Conservation (phyloP, 2,329 filamentous ascomycete species). For the Epichloe gansuensis region DNA sequence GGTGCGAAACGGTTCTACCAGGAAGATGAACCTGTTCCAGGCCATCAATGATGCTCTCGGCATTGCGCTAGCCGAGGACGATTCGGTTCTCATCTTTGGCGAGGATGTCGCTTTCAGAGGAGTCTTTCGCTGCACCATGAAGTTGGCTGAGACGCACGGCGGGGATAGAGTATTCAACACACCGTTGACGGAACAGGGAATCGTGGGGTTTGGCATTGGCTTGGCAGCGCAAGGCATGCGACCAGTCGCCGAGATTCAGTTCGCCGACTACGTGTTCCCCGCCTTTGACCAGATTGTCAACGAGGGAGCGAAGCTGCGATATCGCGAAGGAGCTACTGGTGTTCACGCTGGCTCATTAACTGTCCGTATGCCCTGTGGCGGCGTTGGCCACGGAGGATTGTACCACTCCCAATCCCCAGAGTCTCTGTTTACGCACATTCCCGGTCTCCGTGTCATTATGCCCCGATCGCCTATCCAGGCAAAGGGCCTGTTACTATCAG, state of each 20-base stretch:
- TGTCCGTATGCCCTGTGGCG: constrained; percentile 80
- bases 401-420: constrained; percentile 88
- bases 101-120: constrained; percentile 96
- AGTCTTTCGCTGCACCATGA: constrained; percentile 90
- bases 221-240: constrained; percentile 83
- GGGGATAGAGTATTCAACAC: constrained; percentile 91
- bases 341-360: constrained; percentile 64
- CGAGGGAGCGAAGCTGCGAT: constrained; percentile 80
- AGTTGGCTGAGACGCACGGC: constrained; percentile 77
- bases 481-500: constrained; percentile 69
- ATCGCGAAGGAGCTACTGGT: constrained; percentile 49
- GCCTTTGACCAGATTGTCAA: constrained; percentile 93
- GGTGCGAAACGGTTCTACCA: constrained; percentile 56
- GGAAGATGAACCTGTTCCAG: constrained; percentile 87
- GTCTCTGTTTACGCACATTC: constrained; percentile 75
- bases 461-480: constrained; percentile 78
- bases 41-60: constrained; percentile 83
- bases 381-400: constrained; percentile 76
- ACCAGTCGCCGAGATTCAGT: constrained; percentile 88
- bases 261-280: constrained; percentile 87
- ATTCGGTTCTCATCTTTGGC: constrained; percentile 81
- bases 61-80: constrained; percentile 69
- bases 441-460: constrained; percentile 73
- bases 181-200: constrained; percentile 84
- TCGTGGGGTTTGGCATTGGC: constrained; percentile 87